Evolutionary conservation across 495 filamentous ascomycete species (phyloP).

Genomic region (Friedmanniomyces simplex): DNA sequence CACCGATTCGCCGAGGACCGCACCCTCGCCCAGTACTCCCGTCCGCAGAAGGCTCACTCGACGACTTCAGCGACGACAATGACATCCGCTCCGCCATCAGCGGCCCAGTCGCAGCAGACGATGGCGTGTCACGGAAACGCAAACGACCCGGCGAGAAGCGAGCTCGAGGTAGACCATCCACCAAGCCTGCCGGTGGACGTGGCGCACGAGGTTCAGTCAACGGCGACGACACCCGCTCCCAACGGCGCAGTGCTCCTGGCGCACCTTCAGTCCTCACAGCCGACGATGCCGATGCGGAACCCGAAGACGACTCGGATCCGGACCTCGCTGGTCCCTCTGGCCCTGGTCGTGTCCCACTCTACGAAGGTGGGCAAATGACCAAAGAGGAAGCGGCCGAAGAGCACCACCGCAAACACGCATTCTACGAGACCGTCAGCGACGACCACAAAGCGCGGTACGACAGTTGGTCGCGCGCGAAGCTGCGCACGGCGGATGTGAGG

Average conservation of each 20-base stretch:
- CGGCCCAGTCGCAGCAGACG: constrained; percentile 19
- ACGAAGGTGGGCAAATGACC: constrained; percentile 15
- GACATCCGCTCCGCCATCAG: constrained; percentile 32
- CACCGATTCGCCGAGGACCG: constrained; percentile 32
- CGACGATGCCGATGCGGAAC: constrained; percentile 4
- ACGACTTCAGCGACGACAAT: constrained; percentile 33
- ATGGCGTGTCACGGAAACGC: constrained; percentile 4
- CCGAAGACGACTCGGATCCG: constrained; percentile 2
- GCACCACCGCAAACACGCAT: neutral
- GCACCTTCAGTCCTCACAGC: neutral
- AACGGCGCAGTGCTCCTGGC: constrained; percentile 41
- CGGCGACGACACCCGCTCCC: constrained; percentile 27
- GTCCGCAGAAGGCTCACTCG: constrained; percentile 56
- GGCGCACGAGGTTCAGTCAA: constrained; percentile 38
- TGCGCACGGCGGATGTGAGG: constrained; percentile 42
- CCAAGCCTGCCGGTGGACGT: neutral
- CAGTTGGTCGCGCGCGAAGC: constrained; percentile 57
- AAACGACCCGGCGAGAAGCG: constrained; percentile 15
- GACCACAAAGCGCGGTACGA: constrained; percentile 65
- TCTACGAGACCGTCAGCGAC: constrained; percentile 4
- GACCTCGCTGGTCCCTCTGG: neutral
- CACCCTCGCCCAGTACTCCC: constrained; percentile 40
- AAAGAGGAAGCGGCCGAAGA: neutral
- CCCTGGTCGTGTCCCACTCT: constrained; percentile 9
- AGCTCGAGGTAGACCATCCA: constrained; percentile 1